Base-by-base conservation (phyloP, 768 basidiomycete species). In the Russula foetens region DNA sequence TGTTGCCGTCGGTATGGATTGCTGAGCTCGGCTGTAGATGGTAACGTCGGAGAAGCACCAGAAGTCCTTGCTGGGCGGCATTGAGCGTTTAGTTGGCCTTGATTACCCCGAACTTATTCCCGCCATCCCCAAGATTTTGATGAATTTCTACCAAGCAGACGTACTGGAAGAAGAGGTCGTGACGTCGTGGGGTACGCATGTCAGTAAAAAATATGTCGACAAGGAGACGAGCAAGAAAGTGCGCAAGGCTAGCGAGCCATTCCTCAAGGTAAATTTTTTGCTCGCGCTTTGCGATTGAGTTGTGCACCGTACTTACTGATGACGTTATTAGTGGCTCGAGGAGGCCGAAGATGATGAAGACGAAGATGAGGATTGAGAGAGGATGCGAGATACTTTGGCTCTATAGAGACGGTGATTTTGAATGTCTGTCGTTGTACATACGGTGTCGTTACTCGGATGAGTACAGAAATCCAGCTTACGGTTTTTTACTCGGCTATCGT, bases 151-250 rank as follows among this genome's bases (percentile, higher is more conserved):
- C 72, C 94, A 98, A 72, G 81, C 77, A 43, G 97, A 98, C 67
- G 77, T 98, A 19, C 75, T 99, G 54, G 94, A 98, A 7, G 97
- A 99, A 71, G 92, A 92, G 26, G 80, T 96, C 7, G 78, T 95
- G 52, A 84, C 79, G 11, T 85, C 94, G 64, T 98, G 94, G 96
- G 94, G 94, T 9, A 96, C 92, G 4, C 94, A 96, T 67, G 92
- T 94, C 70, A 91, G 88, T 75, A 96, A 90, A 80, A 97, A 98
- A 76, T 96, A 92, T 70, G 90, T 94, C 47, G 91, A 96, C 74
- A 93, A 89, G 75, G 94, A 98, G 28, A 88, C 83, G 48, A 90
- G 88, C 73, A 98, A 98, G 83, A 94, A 85, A 75, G 94, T 99
- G 53, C 81, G 95, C 67, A 96, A 95, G 78, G 93, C 93, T 14